A percentile compares a stretch with the other conserved stretches of the same genome.
phyloP scores from a whole-genome alignment of 495 filamentous ascomycete genomes.

The Melanomma pulvis-pyrius region DNA sequence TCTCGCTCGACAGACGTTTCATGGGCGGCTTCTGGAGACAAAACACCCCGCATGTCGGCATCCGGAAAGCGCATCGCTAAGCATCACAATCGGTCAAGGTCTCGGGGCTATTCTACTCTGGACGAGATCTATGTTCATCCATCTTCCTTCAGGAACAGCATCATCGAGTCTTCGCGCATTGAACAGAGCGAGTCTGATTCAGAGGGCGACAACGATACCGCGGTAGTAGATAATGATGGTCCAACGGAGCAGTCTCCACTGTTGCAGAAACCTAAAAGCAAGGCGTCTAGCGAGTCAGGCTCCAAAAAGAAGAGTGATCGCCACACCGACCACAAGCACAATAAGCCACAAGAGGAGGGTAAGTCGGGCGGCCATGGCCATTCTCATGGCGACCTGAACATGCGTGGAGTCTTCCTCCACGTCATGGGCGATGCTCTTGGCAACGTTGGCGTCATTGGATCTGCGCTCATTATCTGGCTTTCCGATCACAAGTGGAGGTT shows the following conservation, averaged over 20 bases:
- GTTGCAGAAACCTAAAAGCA: conserved; percentile 30
- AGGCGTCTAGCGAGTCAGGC: conserved; percentile 7
- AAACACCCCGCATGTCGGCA: conserved; percentile 10
- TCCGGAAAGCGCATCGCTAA: conserved; percentile 26
- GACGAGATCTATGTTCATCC: conserved; percentile 81
- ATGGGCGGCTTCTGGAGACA: conserved; percentile 41
- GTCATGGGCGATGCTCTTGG: conserved; percentile 95
- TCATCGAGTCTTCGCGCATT: conserved; percentile 74
- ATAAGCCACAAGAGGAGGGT: conserved; percentile 66
- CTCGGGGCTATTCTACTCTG: conserved; percentile 42
- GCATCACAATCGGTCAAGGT: conserved; percentile 44
- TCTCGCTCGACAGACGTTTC: conserved; percentile 38
- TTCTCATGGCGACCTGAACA: conserved; percentile 87
- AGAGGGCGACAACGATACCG: conserved; percentile 55
- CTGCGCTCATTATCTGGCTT: conserved; percentile 90
- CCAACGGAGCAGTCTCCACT: conserved; percentile 38
- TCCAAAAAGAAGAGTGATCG: conserved; percentile 39
- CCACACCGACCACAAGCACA: conserved; percentile 77
- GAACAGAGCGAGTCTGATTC: conserved; percentile 55
- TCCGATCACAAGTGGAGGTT: conserved; percentile 67
- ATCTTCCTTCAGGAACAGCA: conserved; percentile 85
- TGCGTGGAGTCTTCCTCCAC: conserved; percentile 96
- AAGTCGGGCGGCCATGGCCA: conserved; percentile 67
- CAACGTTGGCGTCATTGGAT: conserved; percentile 94
- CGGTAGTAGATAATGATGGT: conserved; percentile 50